Evolutionary conservation across 139 green algal species (phyloP).

Genomic region (Volvox africanus): DNA sequence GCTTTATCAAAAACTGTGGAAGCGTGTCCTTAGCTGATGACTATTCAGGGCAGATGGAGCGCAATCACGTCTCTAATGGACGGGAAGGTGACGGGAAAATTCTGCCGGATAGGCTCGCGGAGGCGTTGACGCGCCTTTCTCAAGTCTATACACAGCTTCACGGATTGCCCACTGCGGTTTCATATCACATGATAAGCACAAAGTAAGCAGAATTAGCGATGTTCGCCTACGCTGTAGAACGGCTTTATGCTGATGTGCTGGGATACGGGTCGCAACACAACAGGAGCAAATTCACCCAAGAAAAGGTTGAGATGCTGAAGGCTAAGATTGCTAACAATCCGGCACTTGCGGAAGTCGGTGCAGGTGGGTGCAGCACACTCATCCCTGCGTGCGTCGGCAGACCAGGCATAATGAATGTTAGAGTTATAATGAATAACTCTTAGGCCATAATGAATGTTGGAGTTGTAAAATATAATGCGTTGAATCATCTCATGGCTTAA

Average conservation of each 20-base stretch:
- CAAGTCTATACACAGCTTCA: background rate
- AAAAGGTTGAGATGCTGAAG: background rate
- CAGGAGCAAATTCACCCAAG: conserved; percentile 21
- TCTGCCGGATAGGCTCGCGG: background rate
- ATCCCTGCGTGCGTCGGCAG: too few relatives aligned
- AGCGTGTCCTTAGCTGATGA: too few relatives aligned
- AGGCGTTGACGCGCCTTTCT: conserved; percentile 9
- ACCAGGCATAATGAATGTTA: too few relatives aligned
- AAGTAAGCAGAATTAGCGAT: background rate
- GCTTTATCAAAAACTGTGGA: background rate
- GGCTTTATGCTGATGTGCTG: too few relatives aligned
- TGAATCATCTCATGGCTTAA: too few relatives aligned
- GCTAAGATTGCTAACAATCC: background rate
- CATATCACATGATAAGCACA: conserved; percentile 8
- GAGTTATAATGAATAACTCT: too few relatives aligned
- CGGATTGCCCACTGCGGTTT: background rate
- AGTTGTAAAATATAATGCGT: too few relatives aligned
- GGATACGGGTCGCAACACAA: background rate
- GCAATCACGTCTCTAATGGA: background rate
- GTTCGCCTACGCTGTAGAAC: too few relatives aligned
- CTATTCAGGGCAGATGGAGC: background rate
- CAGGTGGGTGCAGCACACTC: background rate
- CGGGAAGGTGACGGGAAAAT: background rate
- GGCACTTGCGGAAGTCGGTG: background rate
- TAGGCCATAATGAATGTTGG: too few relatives aligned